Base-by-base conservation (phyloP, 1,284 basidiomycete genomes). In the Malassezia equina region DNA sequence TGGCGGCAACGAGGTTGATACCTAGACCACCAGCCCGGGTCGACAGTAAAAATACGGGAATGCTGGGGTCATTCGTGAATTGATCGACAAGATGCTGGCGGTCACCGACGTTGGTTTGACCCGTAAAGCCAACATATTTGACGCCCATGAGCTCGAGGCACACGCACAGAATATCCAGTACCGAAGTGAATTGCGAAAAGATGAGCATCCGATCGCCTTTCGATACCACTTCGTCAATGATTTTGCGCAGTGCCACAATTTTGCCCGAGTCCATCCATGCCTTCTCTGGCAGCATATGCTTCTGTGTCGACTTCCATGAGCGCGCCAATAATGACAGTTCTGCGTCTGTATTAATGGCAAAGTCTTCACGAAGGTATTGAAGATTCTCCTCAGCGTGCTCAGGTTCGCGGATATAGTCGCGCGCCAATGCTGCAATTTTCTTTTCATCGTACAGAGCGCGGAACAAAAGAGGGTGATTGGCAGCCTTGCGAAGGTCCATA, bases 391-490 rank as follows among this genome's bases (percentile, higher is more conserved):
- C 65, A 28, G 69, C 68, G 50, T 69, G 63, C 21, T 93, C 87
- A 3, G 88, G 84, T 70, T 95, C 91, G 73, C 90, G 90, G 69
- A 98, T 76, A 54, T 94, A 81, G 46, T 86, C 82, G 65, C 82
- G 85, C 1, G 93, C 83, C 63, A 98, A 83, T 1, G 81, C 78
- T 21, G 80, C 80, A 62, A 99, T 77, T 47, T 79, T 83, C 29
- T 83, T 80, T 66, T 93, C 86, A 29, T 84, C 85, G 75, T 88
- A 99, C 7, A 81, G 79, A 19, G 82, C 82, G 19, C 94, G 81
- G 79, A 98, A 96, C 4, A 98, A 80, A 82, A 98, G 85, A 3
- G 94, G 93, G 76, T 99, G 94, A 42, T 85, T 86, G 0, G 93
- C 86, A 2, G 93, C 93, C 76, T 99, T 96, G 39, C 90, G 82